phyloP scores from a whole-genome alignment of 345 rosid species.

The Cochlearia excelsa region DNA sequence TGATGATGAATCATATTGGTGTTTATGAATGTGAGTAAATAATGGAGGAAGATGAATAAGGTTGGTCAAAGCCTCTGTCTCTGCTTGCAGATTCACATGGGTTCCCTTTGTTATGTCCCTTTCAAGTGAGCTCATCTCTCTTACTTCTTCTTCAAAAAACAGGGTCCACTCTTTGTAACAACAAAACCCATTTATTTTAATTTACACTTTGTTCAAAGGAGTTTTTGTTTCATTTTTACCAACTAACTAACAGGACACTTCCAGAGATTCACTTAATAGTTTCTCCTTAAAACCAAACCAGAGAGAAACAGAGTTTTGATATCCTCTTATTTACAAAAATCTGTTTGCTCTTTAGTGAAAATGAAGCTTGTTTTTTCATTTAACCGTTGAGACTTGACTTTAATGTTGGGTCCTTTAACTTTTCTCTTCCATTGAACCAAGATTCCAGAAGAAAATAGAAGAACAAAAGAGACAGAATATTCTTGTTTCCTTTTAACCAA shows the following conservation, averaged over 20 bases:
- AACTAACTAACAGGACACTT: slow-evolving; percentile 26
- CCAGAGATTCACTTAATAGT: slow-evolving; percentile 9
- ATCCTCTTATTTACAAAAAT: slow-evolving; percentile 4
- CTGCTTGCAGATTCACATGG: slow-evolving; percentile 38
- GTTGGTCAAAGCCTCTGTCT: slow-evolving; percentile 34
- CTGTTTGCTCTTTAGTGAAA: slow-evolving; percentile 37
- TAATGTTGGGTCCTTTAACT: slow-evolving; percentile 24
- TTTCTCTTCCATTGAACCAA: slow-evolving; percentile 21
- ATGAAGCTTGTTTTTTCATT: slow-evolving; percentile 35
- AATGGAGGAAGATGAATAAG: slow-evolving; percentile 31
- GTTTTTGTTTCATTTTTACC: slow-evolving; percentile 18
- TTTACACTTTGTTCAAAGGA: slow-evolving; percentile 7
- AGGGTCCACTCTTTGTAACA: slow-evolving; percentile 24
- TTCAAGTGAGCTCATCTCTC: slow-evolving; percentile 35
- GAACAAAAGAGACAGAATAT: slow-evolving; percentile 13
- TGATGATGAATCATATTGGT: slow-evolving; percentile 31
- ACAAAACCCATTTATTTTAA: slow-evolving; percentile 3
- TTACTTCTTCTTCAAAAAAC: slow-evolving; percentile 20
- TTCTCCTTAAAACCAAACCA: slow-evolving; percentile 18
- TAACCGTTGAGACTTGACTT: slow-evolving; percentile 34
- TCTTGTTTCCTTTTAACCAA: slow-evolving; percentile 5
- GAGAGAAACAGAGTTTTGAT: neutral
- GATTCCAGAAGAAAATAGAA: slow-evolving; percentile 1
- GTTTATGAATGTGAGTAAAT: slow-evolving; percentile 19
- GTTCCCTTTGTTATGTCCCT: slow-evolving; percentile 35